Evolutionary conservation across 768 basidiomycete genomes (phyloP), one percentile per base, ranked within the genome.

Genomic region (Cubamyces lactineus): DNA sequence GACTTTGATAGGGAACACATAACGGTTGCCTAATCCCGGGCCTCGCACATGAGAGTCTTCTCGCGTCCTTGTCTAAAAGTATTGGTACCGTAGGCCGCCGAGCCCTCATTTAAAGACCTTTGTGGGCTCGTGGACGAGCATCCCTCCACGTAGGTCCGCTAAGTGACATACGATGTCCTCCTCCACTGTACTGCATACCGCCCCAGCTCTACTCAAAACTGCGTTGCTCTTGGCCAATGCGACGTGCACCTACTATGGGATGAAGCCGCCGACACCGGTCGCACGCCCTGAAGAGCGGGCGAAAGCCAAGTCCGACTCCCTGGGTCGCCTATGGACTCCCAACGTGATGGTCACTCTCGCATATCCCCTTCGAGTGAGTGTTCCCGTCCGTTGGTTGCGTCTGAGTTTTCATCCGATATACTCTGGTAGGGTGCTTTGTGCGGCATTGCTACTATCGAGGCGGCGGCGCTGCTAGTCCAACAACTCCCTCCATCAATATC

Each of bases 191-290:
- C 53, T 48, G 12, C 7, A 42, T 3, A 46, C 47, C 12, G 26
- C 48, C 12, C 54, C 60, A 16, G 53, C 60, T 6, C 47, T 61
- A 40, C 53, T 61, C 16, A 61, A 61, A 46, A 38, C 50, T 6
- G 53, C 48, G n/a, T 9, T 61, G 28, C 53, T 61, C 5, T 53
- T 61, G n/a, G 30, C 60, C 16, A 34, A 49, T 8, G 53, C 60
- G 16, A 11, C 17, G n/a, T 61, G 52, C 60, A 54, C 39, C 11
- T 61, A 50, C 53, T 15, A 53, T 42, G 60, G 47, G 12, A 53
- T 54, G 49, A 59, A 59, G n/a, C 60, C 60, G 1, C 60, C 60
- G 5, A 54, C 53, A 0, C 47, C 60, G 11, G 17, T 49, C 5
- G 53, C 60, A 1, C 45, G 45, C 12, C 47, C 53, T 13, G 28